Evolutionary conservation across 2,329 filamentous ascomycete species (phyloP).

Genomic region (Trichoderma atrobrunneum): DNA sequence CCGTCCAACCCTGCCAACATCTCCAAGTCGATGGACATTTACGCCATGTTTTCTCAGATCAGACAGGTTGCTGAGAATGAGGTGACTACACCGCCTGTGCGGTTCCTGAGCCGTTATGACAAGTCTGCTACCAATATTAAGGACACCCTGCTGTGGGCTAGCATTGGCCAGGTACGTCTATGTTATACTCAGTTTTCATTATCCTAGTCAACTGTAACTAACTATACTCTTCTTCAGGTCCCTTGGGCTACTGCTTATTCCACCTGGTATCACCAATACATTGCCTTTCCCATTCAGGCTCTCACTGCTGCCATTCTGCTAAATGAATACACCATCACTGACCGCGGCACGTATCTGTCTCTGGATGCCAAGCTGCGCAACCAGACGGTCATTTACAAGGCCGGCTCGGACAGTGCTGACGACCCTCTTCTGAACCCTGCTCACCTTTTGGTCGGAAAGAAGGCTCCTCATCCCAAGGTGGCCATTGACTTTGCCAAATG

Average conservation of each 20-base stretch:
- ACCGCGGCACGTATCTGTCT: slow-evolving; percentile 44
- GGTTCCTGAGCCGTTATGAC: slow-evolving; percentile 45
- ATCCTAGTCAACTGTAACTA: not conserved
- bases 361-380: slow-evolving; percentile 34
- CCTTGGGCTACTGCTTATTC: slow-evolving; percentile 45
- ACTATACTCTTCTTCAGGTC: slow-evolving; percentile 20
- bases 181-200: slow-evolving; percentile 16
- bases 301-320: slow-evolving; percentile 40
- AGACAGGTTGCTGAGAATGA: slow-evolving; percentile 34
- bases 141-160: slow-evolving; percentile 44
- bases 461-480: slow-evolving; percentile 33
- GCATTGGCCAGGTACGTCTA: slow-evolving; percentile 38
- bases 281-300: slow-evolving; percentile 45
- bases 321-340: slow-evolving; percentile 47
- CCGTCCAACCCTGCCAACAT: slow-evolving; percentile 35
- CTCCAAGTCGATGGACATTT: slow-evolving; percentile 29
- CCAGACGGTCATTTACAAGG: slow-evolving; percentile 36
- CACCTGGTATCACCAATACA: slow-evolving; percentile 47
- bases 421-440: slow-evolving; percentile 44
- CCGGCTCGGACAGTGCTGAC: slow-evolving; percentile 33
- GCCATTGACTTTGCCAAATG: slow-evolving; percentile 40
- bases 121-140: slow-evolving; percentile 51
- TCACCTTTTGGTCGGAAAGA: slow-evolving; percentile 38
- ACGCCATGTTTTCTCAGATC: slow-evolving; percentile 36
- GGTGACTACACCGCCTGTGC: slow-evolving; percentile 33